Evolutionary conservation across 2,329 filamentous ascomycete species (phyloP).

Genomic region (Alternaria consortialis): DNA sequence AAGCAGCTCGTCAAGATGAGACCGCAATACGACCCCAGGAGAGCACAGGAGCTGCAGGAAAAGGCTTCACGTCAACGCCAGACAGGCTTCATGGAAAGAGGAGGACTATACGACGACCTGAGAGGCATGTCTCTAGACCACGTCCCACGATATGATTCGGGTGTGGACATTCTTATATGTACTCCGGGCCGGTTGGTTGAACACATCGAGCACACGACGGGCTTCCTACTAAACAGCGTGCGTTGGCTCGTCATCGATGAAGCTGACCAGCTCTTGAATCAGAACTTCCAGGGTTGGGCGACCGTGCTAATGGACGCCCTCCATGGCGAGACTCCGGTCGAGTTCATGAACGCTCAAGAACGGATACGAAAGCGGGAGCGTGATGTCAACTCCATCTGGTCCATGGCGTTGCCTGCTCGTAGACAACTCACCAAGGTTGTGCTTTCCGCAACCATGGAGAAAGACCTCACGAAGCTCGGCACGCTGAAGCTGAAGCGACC

Average conservation of each 20-base stretch:
- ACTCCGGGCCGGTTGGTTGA: constrained; percentile 93
- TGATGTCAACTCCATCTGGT: constrained; percentile 47
- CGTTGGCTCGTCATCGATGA: constrained; percentile 94
- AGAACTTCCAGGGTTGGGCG: constrained; percentile 93
- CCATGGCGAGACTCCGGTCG: constrained; percentile 60
- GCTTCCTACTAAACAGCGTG: constrained; percentile 79
- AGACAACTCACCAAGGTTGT: constrained; percentile 77
- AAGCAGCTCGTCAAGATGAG: constrained; percentile 67
- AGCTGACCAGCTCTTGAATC: constrained; percentile 88
- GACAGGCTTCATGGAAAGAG: constrained; percentile 48
- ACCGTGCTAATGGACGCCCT: constrained; percentile 70
- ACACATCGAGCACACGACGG: constrained; percentile 83
- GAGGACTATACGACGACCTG: constrained; percentile 51
- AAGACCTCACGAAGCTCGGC: constrained; percentile 81
- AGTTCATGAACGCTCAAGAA: constrained; percentile 62
- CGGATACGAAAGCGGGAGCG: constrained; percentile 58
- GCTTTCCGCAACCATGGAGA: constrained; percentile 90
- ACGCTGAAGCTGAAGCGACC: constrained; percentile 77
- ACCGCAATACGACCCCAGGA: constrained; percentile 69
- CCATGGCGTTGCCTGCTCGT: constrained; percentile 42
- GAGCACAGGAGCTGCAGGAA: constrained; percentile 60
- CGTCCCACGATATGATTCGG: constrained; percentile 71
- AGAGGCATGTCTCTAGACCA: constrained; percentile 65
- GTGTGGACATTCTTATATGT: constrained; percentile 87
- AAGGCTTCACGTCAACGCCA: constrained; percentile 46